phyloP scores from a whole-genome alignment of 305 asterid species.

The Solanum chacoense region DNA sequence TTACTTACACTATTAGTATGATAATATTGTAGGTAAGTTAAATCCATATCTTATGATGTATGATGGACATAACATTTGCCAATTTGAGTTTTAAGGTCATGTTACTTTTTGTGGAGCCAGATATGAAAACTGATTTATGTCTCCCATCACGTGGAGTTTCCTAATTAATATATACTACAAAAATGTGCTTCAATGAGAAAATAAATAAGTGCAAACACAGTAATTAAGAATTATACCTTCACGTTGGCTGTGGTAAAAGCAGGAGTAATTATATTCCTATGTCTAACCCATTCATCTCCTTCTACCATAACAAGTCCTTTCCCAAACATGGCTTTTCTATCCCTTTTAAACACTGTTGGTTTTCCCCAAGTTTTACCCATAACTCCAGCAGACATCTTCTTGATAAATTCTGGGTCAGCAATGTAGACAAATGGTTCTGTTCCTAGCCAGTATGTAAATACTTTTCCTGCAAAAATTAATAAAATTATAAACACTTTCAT shows the following conservation, averaged over 20 bases:
- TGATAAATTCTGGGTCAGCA: conserved; percentile 73
- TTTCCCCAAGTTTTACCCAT: conserved; percentile 85
- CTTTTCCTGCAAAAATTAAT: conserved; percentile 45
- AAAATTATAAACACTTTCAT: neutral
- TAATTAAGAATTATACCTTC: conserved; percentile 30
- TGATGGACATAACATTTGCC: neutral
- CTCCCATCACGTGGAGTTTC: neutral
- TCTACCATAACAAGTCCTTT: conserved; percentile 75
- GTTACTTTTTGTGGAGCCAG: neutral
- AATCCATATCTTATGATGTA: neutral
- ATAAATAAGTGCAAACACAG: neutral
- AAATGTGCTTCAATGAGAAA: neutral
- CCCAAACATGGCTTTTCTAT: conserved; percentile 86
- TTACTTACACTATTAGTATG: neutral
- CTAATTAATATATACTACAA: neutral
- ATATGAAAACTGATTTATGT: neutral
- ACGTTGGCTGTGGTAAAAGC: conserved; percentile 70
- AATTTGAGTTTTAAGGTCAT: neutral
- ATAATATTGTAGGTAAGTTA: neutral
- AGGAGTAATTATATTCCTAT: conserved; percentile 64
- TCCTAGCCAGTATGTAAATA: conserved; percentile 70
- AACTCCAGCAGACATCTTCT: conserved; percentile 47
- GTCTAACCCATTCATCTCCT: conserved; percentile 92
- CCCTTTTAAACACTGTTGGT: conserved; percentile 65
- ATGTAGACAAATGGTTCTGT: conserved; percentile 80